Base-by-base conservation (phyloP, 2,329 filamentous ascomycete species). In the Aspergillus ibericus region DNA sequence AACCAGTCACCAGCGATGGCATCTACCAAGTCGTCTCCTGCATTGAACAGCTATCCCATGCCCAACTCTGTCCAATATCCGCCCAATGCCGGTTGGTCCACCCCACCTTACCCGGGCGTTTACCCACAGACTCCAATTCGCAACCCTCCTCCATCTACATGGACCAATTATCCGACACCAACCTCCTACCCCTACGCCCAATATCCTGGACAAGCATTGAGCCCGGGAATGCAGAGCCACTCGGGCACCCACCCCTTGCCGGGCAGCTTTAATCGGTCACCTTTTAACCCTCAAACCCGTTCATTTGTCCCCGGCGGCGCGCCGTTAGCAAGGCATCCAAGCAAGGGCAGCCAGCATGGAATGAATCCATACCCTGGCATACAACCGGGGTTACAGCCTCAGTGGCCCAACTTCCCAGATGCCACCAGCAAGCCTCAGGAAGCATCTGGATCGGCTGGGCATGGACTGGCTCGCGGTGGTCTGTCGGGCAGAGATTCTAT, bases 251-350 rank as follows among this genome's bases (percentile, higher is more conserved):
- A 96, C 72, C 90, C 91, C 5, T 87, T 96, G 57, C 91, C 92
- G 13, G 91, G 91, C 35, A 95, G 89, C 75, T 96, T 86, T 71
- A 91, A 90, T 70, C 84, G 92, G 58, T 91, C 92, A 67, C 86
- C 89, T 12, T 97, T 98, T 79, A 97, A 97, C 71, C 93, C 93
- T 0, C 93, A 96, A 77, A 97, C 91, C 15, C 91, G 96, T 70
- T 90, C 93, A 0, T 97, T 98, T 74, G 85, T 96, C 22, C 93
- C 93, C 1, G 82, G 81, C 53, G 80, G 85, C 44, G 66, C 68
- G 32, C 60, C 72, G 35, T 62, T 68, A 13, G 54, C 65, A 12
- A 73, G 75, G 50, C 72, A 74, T 55, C 69, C 72, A 29, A 71
- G 66, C 48, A 72, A 74, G 59, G 67, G 63, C 55, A 58, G 64